These are phyloP conservation scores for Aspergillus fischeri DNA, from an alignment of 2,329 filamentous ascomycete genomes.

Conservation along the genomic window DNA sequence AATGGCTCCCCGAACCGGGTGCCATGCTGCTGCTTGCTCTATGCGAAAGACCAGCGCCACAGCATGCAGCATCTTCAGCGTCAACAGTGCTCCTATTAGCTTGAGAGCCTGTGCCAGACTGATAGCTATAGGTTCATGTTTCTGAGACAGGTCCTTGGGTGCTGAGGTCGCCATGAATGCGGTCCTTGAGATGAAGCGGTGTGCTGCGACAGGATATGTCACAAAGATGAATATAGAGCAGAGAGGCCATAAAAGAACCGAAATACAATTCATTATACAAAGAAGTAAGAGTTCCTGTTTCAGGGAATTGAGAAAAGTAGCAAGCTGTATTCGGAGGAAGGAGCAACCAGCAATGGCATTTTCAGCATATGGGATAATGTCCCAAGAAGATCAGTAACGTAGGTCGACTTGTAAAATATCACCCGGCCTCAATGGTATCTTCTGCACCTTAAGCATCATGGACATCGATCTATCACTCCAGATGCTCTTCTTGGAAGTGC, in stretches of 20 bases:
- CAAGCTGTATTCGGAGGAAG: background rate
- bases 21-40: constrained; percentile 9
- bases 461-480: background rate
- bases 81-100: constrained; percentile 18
- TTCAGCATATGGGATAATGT: too few relatives aligned
- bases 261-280: background rate
- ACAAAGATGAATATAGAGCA: background rate
- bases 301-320: background rate
- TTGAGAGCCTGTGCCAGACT: constrained; percentile 9
- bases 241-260: background rate
- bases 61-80: constrained; percentile 24
- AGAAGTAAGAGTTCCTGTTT: background rate
- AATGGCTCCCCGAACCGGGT: constrained; percentile 15
- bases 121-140: constrained; percentile 5
- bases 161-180: background rate
- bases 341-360: background rate
- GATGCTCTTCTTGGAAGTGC: background rate
- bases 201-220: background rate
- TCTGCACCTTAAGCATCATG: too few relatives aligned
- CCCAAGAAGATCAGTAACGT: too few relatives aligned
- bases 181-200: background rate
- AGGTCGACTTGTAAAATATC: too few relatives aligned
- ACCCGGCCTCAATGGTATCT: too few relatives aligned
- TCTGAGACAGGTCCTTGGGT: background rate
- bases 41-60: constrained; percentile 14